Evolutionary conservation across 495 filamentous ascomycete species (phyloP), one percentile per base, ranked within the genome.

Genomic region (Penicillium maclennaniae): DNA sequence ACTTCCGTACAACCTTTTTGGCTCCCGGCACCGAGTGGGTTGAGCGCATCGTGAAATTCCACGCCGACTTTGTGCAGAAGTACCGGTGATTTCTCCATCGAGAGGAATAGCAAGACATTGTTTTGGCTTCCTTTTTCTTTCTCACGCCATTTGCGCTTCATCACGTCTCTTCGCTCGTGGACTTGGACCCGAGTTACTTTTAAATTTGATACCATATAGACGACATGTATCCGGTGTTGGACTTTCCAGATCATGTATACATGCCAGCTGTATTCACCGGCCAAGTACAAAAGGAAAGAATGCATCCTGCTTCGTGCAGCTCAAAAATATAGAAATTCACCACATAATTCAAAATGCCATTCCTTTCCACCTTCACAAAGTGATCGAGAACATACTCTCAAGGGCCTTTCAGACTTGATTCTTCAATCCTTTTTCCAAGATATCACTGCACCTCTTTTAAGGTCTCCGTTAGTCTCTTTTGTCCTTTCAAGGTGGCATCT

Each of bases 11-110:
- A 2, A 98, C 95, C 6, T 98, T 98, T 79, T 76, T 97, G 51
- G 91, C 93, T 5, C 93, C 95, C 1, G 93, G 93, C 4, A 96
- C 91, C 7, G 91, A 96, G 65, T 98, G 93, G 93, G 86, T 95
- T 28, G 86, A 86, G 36, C 81, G 85, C 55, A 88, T 98, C 56
- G 83, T 83, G 55, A 86, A 88, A 71, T 98, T 97, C 75, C 93
- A 98, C 71, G 69, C 83, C 62, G 86, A 88, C 51, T 97, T 97
- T 67, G 89, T 97, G 85, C 80, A 87, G 16, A 83, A 97, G 79
- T 96, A 82, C 64, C 70, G 72, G 49, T 75, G 59, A 61, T 58
- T 10, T 15, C 19, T 36, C 16, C 31, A 34, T 12, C 10, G 31
- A 34, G 31, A 34, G 31, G 31, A 34, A 14, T 34, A 34, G 10